A percentile compares a stretch with the other conserved stretches of the same genome.
These are phyloP conservation scores for Naganishia vaughanmartiniae DNA, from an alignment of 768 basidiomycete genomes.

Conservation along the genomic window DNA sequence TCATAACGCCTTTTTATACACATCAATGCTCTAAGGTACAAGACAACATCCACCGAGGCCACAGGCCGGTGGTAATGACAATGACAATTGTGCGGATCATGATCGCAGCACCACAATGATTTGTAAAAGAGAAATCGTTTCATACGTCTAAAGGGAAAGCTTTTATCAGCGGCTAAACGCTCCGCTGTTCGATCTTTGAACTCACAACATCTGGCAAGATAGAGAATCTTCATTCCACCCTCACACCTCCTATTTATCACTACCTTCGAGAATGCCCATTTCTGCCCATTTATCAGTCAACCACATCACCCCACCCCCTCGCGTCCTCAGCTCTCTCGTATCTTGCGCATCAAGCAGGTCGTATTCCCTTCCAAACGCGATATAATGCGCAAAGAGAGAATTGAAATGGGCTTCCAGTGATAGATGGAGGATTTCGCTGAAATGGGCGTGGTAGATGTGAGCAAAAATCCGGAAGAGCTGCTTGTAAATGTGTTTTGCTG, in stretches of 20 bases:
- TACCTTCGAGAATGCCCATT: constrained; percentile 73
- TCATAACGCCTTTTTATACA: neutral
- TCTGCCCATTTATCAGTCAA: constrained; percentile 89
- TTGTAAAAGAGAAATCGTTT: neutral
- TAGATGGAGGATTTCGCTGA: constrained; percentile 77
- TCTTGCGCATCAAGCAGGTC: constrained; percentile 86
- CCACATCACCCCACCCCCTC: constrained; percentile 63
- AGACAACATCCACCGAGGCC: neutral
- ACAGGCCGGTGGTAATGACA: neutral
- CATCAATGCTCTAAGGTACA: neutral
- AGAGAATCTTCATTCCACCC: neutral
- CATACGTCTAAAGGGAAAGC: neutral
- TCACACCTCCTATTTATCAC: neutral
- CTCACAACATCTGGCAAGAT: neutral
- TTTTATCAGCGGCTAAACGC: neutral
- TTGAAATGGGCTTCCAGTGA: constrained; percentile 89
- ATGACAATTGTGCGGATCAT: no score
- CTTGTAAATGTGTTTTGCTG: constrained; percentile 86
- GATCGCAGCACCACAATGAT: neutral
- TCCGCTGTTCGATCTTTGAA: neutral
- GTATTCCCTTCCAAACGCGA: constrained; percentile 92
- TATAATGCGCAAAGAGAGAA: constrained; percentile 94
- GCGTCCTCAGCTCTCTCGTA: constrained; percentile 58
- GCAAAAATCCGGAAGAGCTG: constrained; percentile 96
- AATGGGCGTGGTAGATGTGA: constrained; percentile 95